phyloP scores from a whole-genome alignment of 1,284 basidiomycete genomes.

The Ustilago shanxiensis region DNA sequence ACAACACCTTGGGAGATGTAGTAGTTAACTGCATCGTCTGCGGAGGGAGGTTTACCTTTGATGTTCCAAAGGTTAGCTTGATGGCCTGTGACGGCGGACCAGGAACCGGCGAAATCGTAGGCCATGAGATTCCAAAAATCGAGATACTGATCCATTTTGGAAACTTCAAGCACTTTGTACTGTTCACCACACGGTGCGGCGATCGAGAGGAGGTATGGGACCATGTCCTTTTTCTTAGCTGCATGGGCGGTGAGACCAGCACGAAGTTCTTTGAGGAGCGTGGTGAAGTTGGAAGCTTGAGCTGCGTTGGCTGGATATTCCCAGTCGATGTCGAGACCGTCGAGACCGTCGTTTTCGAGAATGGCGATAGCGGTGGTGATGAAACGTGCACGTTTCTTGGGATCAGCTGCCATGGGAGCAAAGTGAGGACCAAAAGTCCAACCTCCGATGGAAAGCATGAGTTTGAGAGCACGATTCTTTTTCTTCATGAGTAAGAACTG shows the following conservation, averaged over 20 bases:
- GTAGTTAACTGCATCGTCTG: constrained; percentile 79
- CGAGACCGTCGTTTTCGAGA: constrained; percentile 87
- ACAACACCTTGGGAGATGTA: constrained; percentile 80
- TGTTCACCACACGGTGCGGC: constrained; percentile 84
- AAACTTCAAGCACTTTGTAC: constrained; percentile 77
- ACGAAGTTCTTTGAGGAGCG: constrained; percentile 79
- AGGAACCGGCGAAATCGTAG: constrained; percentile 72
- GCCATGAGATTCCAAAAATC: constrained; percentile 95
- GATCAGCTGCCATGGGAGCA: constrained; percentile 57
- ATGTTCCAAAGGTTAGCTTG: constrained; percentile 80
- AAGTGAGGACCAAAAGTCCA: constrained; percentile 70
- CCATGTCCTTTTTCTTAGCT: constrained; percentile 72
- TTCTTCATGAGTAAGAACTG: constrained; percentile 86
- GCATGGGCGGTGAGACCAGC: constrained; percentile 79
- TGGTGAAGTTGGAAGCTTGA: constrained; percentile 81
- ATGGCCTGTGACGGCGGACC: constrained; percentile 80
- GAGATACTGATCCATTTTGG: constrained; percentile 79
- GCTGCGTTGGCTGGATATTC: constrained; percentile 82
- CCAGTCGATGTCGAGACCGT: constrained; percentile 82
- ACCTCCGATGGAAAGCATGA: constrained; percentile 71
- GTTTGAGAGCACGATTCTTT: constrained; percentile 74
- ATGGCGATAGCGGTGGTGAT: constrained; percentile 79
- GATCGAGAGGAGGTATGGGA: constrained; percentile 79
- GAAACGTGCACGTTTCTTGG: constrained; percentile 76
- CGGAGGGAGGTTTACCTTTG: constrained; percentile 71